Evolutionary conservation across 257 asterid genomes (phyloP), one percentile per base, ranked within the genome.

Genomic region (Nicotiana sylvestris): DNA sequence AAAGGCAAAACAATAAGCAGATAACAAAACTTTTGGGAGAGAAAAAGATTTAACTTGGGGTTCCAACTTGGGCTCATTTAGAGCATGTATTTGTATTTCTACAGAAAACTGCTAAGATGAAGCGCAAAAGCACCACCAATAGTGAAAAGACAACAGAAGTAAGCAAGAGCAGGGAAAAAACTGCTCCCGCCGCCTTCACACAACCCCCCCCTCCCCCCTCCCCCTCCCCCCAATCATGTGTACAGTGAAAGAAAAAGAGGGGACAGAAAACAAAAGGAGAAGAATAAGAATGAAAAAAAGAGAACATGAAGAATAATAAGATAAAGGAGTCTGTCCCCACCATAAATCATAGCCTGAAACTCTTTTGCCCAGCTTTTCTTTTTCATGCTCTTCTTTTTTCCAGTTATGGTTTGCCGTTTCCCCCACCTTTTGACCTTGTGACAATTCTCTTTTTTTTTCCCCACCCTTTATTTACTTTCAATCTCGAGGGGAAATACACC

Each of bases 241-340:
- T 12, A 25, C 13, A 10, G n/a, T 43, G n/a, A 21, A 70, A 21
- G 58, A 43, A 70, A 39, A 70, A 43, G 46, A 39, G 10, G 33
- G 57, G 78, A 39, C 78, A 70, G 30, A 70, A 69, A 70, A 39
- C 35, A 70, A 43, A 65, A 70, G 6, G 35, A 70, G 78, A 43
- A 43, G 78, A 70, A 70, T 70, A 70, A n/a, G 33, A 70, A 70
- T 58, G n/a, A 39, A 70, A 70, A 70, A 2, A 69, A 69, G 57
- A 39, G 18, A 70, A 11, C 1, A 16, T 5, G 35, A 39, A 70
- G 58, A 21, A 70, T 70, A 39, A 12, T 18, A 39, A 3, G 7
- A 5, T 70, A 43, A 70, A 70, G 58, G 35, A 70, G n/a, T 2
- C 78, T 69, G 56, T 43, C 78, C 77, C 58, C 78, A 21, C 77